Percentiles rank a stretch among this genome's conserved stretches.
Evolutionary conservation across 176 grass and related monocot species (phyloP).

Genomic region (Calamus simplicifolius): DNA sequence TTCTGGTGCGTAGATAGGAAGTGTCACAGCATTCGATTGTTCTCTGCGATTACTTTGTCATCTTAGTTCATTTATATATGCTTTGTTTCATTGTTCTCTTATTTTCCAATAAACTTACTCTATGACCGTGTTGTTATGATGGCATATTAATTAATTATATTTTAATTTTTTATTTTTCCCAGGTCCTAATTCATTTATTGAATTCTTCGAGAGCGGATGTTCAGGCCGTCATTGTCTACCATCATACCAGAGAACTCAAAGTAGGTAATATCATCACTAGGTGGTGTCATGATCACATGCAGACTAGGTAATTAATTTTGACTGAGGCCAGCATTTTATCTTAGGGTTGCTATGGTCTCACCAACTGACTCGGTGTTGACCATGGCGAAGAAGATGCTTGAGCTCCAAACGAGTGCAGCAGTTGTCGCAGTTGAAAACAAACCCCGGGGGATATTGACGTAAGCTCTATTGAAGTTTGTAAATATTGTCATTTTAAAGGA

Average conservation of each 20-base stretch:
- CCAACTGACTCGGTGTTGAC: constrained; percentile 88
- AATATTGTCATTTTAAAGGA: too few relatives aligned
- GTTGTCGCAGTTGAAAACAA: constrained; percentile 77
- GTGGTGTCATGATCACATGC: neutral
- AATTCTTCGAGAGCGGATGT: constrained; percentile 86
- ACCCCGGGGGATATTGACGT: constrained; percentile 92
- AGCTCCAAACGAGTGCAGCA: constrained; percentile 79
- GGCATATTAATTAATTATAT: neutral
- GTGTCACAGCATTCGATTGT: neutral
- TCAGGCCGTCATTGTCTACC: constrained; percentile 77
- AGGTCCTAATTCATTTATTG: constrained; percentile 96
- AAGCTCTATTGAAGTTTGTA: constrained; percentile 4
- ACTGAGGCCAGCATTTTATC: constrained; percentile 18
- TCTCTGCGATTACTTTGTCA: neutral
- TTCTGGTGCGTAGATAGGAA: constrained; percentile 36
- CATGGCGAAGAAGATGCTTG: constrained; percentile 88
- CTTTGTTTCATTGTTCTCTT: neutral
- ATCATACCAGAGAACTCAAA: constrained; percentile 98
- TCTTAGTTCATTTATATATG: constrained; percentile 7
- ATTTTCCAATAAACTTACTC: neutral
- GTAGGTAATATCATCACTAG: constrained; percentile 76
- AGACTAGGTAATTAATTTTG: constrained; percentile 12
- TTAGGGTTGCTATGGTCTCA: constrained; percentile 64
- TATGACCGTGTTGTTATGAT: too few relatives aligned
- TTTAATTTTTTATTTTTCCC: constrained; percentile 16